phyloP scores from a whole-genome alignment of 352 stramenopile species.

The Globisporangium mamillatum region DNA sequence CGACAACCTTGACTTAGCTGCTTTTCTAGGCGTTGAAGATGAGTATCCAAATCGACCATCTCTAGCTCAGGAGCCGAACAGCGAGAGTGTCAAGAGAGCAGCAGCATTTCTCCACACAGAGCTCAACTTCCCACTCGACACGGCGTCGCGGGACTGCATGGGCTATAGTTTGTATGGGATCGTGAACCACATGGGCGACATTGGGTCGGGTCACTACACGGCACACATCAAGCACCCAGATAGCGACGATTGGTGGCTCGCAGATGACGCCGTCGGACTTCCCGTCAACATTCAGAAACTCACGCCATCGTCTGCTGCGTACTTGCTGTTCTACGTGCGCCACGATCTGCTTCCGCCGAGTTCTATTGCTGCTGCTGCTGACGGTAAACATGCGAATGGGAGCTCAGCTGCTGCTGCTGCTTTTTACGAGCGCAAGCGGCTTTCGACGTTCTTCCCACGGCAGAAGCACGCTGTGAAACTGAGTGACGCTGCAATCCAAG shows the following conservation, averaged over 20 bases:
- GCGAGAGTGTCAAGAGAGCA: conserved; percentile 22
- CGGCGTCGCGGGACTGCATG: conserved; percentile 37
- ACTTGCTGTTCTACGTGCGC: conserved; percentile 73
- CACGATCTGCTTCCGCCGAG: conserved; percentile 29
- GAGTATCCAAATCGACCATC: neutral
- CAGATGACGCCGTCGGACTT: conserved; percentile 83
- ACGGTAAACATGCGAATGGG: neutral
- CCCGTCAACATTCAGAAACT: conserved; percentile 25
- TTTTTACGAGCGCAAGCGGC: neutral
- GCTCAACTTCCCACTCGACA: conserved; percentile 39
- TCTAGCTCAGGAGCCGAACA: neutral
- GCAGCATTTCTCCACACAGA: conserved; percentile 33
- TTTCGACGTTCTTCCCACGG: conserved; percentile 14
- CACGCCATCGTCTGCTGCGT: conserved; percentile 46
- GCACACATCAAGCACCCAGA: conserved; percentile 44
- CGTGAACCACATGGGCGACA: conserved; percentile 93
- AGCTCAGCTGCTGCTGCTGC: neutral
- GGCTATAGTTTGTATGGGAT: conserved; percentile 93
- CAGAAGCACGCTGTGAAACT: conserved; percentile 8
- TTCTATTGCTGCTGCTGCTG: neutral
- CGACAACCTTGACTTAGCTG: conserved; percentile 74
- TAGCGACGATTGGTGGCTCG: conserved; percentile 87
- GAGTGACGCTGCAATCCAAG: neutral
- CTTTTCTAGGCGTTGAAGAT: conserved; percentile 29
- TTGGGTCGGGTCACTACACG: conserved; percentile 93